Base-by-base conservation (phyloP, 768 basidiomycete species). In the Tulasnella sp. region DNA sequence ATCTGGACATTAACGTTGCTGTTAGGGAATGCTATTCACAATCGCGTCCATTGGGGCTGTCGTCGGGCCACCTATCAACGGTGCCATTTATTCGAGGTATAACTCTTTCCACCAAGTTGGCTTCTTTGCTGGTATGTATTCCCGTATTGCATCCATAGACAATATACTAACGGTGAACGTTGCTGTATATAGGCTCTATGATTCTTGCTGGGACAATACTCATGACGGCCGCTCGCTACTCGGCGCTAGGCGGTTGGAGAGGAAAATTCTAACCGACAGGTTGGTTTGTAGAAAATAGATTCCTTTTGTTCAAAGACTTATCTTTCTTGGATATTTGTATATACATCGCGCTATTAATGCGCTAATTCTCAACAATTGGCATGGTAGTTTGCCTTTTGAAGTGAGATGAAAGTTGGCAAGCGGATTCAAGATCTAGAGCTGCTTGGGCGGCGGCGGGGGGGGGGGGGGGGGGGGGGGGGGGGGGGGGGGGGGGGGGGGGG, bases 31-130 rank as follows among this genome's bases (percentile, higher is more conserved):
- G 73, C 71, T 75, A 4, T 70, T 81, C n/a, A 78, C 72, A 5
- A 35, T 81, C n/a, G 48, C 74, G 26, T 71, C 80, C 4, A 39
- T 78, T 51, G 78, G 73, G 35, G 74, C 73, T 29, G 51, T 80
- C 13, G 77, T 76, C 46, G 79, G 79, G 23, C 75, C 79, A n/a
- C 79, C 79, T 26, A 79, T 80, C 73, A 40, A 79, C 35, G 79
- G 79, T n/a, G 79, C 78, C 11, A 80, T 80, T 40, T 77, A 73
- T 32, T 26, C 48, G 32, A 23, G 26, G 5, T 40, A 48, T 51
- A 40, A 48, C 18, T 51, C 42, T 10, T 80, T 79, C 61, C 35
- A 69, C 35, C 51, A 73, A 37, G 73, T 77, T 35, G 79, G 79
- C n/a, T 70, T 78, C 18, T 80, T 79, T 40, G 79, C 79, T 16